Evolutionary conservation across 441 rosid species (phyloP), one percentile per base, ranked within the genome.

Genomic region (Brassica hybrid): DNA sequence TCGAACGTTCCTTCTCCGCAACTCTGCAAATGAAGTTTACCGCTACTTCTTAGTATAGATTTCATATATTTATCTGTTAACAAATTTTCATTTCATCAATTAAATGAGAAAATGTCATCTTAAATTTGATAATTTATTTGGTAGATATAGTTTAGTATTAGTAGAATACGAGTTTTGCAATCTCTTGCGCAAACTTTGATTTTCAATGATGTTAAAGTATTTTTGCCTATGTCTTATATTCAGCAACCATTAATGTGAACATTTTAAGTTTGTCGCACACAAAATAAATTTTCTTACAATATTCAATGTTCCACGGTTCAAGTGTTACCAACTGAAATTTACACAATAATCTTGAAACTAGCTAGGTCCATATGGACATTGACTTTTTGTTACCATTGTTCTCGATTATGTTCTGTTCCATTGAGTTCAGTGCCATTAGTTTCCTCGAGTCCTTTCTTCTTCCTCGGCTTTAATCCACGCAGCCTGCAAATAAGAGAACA

Each of bases 401-500:
- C 34, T 52, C 27, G 52, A 19, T 65, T 52, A 23, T 36, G 50
- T 27, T 50, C 54, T 50, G 58, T 36, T 76, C 56, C 63, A 32
- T 18, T 43, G 63, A 69, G 63, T 52, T 59, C 2, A 3, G 10
- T 71, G 61, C 27, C 59, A 63, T 30, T 43, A 71, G 67, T 65
- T 61, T 61, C 84, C 81, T 57, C 61, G 84, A 76, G 67, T 89
- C 71, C 83, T 86, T 80, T 89, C 96, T 74, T 93, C 94, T 72
- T 91, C 94, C 80, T 94, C 97, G 56, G 96, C 98, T 77, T 88
- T 87, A 60, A 83, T 89, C 99, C 97, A 91, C 38, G 93, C 92
- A 71, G 90, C 97, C 97, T 94, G 76, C 58, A 75, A 50, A 75
- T 21, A 16, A 81, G 30, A 79, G 68, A 30, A 60, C 19, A 5